These are phyloP conservation scores for Santalum album DNA, from an alignment of 164 flowering plant species.

Conservation along the genomic window DNA sequence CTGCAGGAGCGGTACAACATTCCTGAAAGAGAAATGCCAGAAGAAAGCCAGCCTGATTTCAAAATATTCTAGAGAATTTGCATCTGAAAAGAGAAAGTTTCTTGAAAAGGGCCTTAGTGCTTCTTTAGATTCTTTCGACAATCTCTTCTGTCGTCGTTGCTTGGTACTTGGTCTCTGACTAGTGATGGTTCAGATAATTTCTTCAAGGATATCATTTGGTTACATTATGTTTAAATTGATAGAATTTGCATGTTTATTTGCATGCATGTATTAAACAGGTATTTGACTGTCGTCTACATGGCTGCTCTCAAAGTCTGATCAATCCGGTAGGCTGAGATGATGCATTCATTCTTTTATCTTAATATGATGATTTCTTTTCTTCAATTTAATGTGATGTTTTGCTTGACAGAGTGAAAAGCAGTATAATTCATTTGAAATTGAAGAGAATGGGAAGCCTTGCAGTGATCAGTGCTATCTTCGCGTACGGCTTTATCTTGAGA, in stretches of 20 bases:
- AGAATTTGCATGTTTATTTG: conserved; percentile 5
- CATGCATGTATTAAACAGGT: conserved; percentile 37
- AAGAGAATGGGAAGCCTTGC: conserved; percentile 75
- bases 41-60: conserved; percentile 15
- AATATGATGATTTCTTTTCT: conserved; percentile 3
- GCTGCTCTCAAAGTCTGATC: conserved; percentile 71
- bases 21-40: conserved; percentile 37
- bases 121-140: conserved; percentile 91
- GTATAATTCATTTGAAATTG: conserved; percentile 38
- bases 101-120: conserved; percentile 69
- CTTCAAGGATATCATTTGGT: background rate
- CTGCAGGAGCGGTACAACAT: conserved; percentile 61
- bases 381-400: conserved; percentile 10
- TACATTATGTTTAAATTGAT: background rate
- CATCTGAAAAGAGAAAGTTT: conserved; percentile 23
- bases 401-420: conserved; percentile 72
- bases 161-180: conserved; percentile 42
- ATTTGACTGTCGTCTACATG: conserved; percentile 95
- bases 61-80: conserved; percentile 24
- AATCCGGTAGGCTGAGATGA: conserved; percentile 54
- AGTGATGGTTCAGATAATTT: conserved; percentile 5
- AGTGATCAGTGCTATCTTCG: conserved; percentile 69
- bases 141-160: conserved; percentile 96
- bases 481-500: conserved; percentile 32
- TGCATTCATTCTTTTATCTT: background rate